phyloP scores from a whole-genome alignment of 2,329 filamentous ascomycete species.

The Emergomyces africanus region DNA sequence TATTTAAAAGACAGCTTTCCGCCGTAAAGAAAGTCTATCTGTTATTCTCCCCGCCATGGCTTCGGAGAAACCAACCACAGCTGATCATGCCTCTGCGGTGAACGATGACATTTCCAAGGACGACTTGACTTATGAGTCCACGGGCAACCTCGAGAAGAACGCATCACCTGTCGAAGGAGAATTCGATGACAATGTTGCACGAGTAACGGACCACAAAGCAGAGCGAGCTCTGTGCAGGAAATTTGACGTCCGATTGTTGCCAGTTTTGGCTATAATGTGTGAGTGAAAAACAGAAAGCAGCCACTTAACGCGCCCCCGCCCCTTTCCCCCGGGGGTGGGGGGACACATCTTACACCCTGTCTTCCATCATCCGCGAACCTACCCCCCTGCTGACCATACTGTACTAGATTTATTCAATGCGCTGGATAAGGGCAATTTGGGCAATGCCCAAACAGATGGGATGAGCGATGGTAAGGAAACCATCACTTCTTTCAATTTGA shows the following conservation, averaged over 20 bases:
- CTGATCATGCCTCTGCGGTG: neutral
- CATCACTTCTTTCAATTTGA: neutral
- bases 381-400: neutral
- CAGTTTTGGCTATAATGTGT: constrained; percentile 47
- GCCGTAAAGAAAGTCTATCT: neutral
- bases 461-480: constrained; percentile 26
- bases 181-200: constrained; percentile 15
- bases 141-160: neutral
- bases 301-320: too few species aligned
- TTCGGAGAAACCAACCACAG: neutral
- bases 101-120: neutral
- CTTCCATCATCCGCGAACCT: neutral
- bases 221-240: constrained; percentile 41
- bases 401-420: constrained; percentile 42
- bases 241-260: constrained; percentile 39
- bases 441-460: constrained; percentile 46
- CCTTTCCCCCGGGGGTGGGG: too few species aligned
- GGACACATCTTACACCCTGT: too few species aligned
- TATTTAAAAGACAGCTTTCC: neutral
- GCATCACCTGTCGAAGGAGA: neutral
- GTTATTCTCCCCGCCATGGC: neutral
- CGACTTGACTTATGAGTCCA: neutral
- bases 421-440: constrained; percentile 38
- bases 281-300: constrained; percentile 10
- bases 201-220: constrained; percentile 32